phyloP scores from a whole-genome alignment of 805 yeast genomes.

The Wickerhamomyces bovis region DNA sequence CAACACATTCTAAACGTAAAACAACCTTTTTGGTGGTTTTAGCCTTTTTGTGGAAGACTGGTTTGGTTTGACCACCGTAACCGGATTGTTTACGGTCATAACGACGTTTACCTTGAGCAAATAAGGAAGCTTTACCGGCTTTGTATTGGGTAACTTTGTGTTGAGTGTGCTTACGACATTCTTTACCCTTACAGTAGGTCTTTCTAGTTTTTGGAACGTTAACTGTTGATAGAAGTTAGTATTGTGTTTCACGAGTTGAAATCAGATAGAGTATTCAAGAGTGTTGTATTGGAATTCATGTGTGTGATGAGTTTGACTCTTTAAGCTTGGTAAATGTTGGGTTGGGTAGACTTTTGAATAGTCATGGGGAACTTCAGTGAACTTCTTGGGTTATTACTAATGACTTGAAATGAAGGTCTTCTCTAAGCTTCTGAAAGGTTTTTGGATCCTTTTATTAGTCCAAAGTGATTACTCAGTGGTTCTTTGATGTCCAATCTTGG shows the following conservation, averaged over 20 bases:
- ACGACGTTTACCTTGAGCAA: slow-evolving; percentile 99
- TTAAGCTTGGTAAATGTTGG: background rate
- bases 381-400: too few species aligned
- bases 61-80: slow-evolving; percentile 99
- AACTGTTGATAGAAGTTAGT: slow-evolving; percentile 50
- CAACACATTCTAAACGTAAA: slow-evolving; percentile 97
- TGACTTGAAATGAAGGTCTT: too few species aligned
- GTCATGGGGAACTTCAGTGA: too few species aligned
- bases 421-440: too few species aligned
- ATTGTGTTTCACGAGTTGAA: background rate
- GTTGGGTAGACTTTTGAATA: background rate
- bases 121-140: slow-evolving; percentile 99
- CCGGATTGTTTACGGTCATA: slow-evolving; percentile 99
- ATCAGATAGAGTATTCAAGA: background rate
- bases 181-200: slow-evolving; percentile 99
- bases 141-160: slow-evolving; percentile 99
- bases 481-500: background rate
- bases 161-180: slow-evolving; percentile 99
- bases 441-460: background rate
- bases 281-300: background rate
- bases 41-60: slow-evolving; percentile 99
- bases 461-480: background rate
- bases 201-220: slow-evolving; percentile 99
- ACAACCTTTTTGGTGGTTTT: slow-evolving; percentile 99
- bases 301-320: background rate